A percentile compares a stretch with the other conserved stretches of the same genome.
Evolutionary conservation across 164 flowering plant genomes (phyloP).

Genomic region (Magnolia officinalis): DNA sequence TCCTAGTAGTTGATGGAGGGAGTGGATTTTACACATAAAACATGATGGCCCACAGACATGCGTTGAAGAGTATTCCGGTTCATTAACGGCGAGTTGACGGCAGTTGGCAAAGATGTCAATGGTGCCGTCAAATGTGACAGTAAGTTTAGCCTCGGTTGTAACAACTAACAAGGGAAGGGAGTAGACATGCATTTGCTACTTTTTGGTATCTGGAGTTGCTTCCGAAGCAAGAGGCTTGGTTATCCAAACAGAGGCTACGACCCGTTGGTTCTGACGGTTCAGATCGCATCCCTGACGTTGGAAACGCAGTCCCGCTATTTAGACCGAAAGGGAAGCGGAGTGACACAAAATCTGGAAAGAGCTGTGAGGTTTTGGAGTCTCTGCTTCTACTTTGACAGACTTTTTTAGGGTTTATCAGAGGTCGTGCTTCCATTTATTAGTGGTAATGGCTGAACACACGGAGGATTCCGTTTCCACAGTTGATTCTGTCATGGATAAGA

Average conservation of each 20-base stretch:
- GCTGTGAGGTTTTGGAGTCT: not conserved
- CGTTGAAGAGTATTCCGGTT: too few relatives aligned
- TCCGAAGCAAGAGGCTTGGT: constrained; percentile 16
- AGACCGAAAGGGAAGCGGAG: not conserved
- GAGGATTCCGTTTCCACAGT: constrained; percentile 19
- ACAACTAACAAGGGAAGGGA: too few relatives aligned
- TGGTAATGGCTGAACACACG: constrained; percentile 21
- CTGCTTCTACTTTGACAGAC: not conserved
- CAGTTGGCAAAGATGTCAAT: too few relatives aligned
- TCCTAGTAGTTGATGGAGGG: too few relatives aligned
- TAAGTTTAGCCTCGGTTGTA: too few relatives aligned
- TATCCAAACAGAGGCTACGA: not conserved
- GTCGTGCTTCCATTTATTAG: too few relatives aligned
- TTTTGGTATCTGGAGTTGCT: not conserved
- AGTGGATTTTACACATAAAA: too few relatives aligned
- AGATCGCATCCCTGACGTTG: constrained; percentile 2
- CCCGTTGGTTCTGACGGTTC: constrained; percentile 4
- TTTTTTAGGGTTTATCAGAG: constrained; percentile 3
- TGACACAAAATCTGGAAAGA: not conserved
- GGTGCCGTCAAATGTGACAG: too few relatives aligned
- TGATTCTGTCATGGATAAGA: constrained; percentile 52
- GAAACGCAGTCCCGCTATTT: not conserved
- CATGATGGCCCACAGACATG: too few relatives aligned
- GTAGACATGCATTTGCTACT: not conserved
- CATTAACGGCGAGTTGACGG: too few relatives aligned